phyloP scores from a whole-genome alignment of 306 rosid species.

The Vigna nakashimae region DNA sequence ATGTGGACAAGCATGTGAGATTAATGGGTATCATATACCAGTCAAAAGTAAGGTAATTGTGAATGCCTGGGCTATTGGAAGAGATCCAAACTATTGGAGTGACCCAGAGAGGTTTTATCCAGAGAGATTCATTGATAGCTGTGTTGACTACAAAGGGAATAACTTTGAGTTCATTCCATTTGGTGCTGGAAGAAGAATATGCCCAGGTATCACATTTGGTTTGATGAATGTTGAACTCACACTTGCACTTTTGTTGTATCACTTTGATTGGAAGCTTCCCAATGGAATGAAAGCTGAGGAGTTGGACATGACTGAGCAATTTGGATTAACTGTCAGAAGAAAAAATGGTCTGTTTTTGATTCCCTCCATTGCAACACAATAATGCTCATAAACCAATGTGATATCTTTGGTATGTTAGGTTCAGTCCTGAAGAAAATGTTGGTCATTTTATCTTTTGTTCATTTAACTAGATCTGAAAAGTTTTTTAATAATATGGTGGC shows the following conservation, averaged over 20 bases:
- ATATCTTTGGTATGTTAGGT: background rate
- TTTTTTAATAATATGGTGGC: no score
- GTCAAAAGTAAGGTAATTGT: conserved; percentile 31
- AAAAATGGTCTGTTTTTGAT: conserved; percentile 22
- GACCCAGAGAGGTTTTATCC: conserved; percentile 46
- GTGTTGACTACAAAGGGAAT: conserved; percentile 32
- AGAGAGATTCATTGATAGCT: conserved; percentile 36
- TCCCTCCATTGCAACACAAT: background rate
- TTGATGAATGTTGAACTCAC: conserved; percentile 21
- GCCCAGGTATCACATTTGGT: conserved; percentile 32
- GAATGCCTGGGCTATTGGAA: conserved; percentile 55
- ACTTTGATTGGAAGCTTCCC: conserved; percentile 47
- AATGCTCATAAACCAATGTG: background rate
- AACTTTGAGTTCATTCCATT: conserved; percentile 51
- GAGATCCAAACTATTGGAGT: conserved; percentile 47
- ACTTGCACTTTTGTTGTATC: conserved; percentile 39
- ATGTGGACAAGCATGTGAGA: conserved; percentile 26
- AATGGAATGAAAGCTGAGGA: conserved; percentile 35
- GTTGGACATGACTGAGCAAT: conserved; percentile 39
- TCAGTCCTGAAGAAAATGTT: background rate
- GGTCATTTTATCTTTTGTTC: background rate
- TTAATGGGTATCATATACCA: conserved; percentile 49
- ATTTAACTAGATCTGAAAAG: no score
- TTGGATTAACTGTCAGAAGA: background rate
- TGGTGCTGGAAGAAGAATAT: conserved; percentile 54